Evolutionary conservation across 805 yeast species (phyloP).

Genomic region (Saccharomycopsis sp.): DNA sequence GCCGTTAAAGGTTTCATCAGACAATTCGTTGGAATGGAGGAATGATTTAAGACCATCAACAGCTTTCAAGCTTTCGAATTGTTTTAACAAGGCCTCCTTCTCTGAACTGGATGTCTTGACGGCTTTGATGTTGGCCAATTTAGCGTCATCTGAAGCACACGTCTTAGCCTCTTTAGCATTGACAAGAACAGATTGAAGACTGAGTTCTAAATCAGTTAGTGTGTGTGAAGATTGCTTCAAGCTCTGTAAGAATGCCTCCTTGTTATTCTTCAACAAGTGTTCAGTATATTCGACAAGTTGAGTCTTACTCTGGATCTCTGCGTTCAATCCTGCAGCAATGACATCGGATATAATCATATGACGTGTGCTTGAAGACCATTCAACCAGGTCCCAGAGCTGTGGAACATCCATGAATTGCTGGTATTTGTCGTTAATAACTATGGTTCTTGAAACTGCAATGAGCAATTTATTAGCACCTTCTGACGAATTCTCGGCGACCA

Average conservation of each 20-base stretch:
- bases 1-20: constrained; percentile 32
- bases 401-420: constrained; percentile 23
- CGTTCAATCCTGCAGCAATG: constrained; percentile 35
- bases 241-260: constrained; percentile 34
- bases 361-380: constrained; percentile 23
- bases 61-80: constrained; percentile 21
- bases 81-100: constrained; percentile 25
- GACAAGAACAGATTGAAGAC: constrained; percentile 24
- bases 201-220: constrained; percentile 48
- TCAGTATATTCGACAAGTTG: constrained; percentile 35
- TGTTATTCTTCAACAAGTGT: constrained; percentile 32
- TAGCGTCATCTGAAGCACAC: constrained; percentile 24
- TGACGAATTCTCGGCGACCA: constrained; percentile 2
- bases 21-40: constrained; percentile 29
- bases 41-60: constrained; percentile 1
- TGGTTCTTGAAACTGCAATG: constrained; percentile 10
- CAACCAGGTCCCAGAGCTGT: constrained; percentile 23
- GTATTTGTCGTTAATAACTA: constrained; percentile 22
- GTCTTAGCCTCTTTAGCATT: constrained; percentile 27
- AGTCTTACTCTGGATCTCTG: constrained; percentile 33
- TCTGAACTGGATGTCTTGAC: background rate
- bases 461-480: constrained; percentile 8
- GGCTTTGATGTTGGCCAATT: constrained; percentile 24
- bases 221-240: constrained; percentile 29
- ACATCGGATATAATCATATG: constrained; percentile 35